Evolutionary conservation across 805 yeast species (phyloP), one percentile per base, ranked within the genome.

Genomic region (Schizosaccharomyces pombe): DNA sequence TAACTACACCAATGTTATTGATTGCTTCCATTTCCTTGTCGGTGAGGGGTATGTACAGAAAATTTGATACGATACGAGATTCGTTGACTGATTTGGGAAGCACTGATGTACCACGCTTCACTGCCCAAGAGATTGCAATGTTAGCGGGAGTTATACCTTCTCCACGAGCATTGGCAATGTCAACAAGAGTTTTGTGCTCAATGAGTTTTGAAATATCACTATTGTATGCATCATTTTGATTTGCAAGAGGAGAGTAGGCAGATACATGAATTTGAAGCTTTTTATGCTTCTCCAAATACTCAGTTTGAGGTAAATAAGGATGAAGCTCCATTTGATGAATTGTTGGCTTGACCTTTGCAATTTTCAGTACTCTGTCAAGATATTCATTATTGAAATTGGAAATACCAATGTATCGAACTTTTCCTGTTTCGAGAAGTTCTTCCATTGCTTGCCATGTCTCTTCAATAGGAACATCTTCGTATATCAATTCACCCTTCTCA

Each of bases 211-310:
- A 63, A 56, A 75, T 73, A 11, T 56, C 59, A 19, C 56, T 55
- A 12, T 28, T 24, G 39, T 55, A 55, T 22, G 39, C 16, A 11
- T 55, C 84, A 52, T 82, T 82, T 8, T 66, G 62, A 4, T 79
- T 72, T 40, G 86, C 89, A 60, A 84, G 70, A 28, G 94, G 91
- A 31, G 85, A 78, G 67, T 82, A 85, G 8, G 93, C 93, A 64
- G 80, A 80, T 55, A 80, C 64, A 32, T 70, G 64, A 57, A 80
- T 78, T 57, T 71, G 75, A 57, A 81, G 70, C 33, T 66, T 62
- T 55, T 70, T 67, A 65, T 78, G 72, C 65, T 63, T 80, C 34
- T 74, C 72, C 47, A 73, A 61, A 59, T 83, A 69, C 59, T 78
- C 77, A 6, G 65, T 68, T 64, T 82, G 87, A 51, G 83, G 83